Evolutionary conservation across 495 filamentous ascomycete genomes (phyloP).

Genomic region (Hypoxylon fragiforme): DNA sequence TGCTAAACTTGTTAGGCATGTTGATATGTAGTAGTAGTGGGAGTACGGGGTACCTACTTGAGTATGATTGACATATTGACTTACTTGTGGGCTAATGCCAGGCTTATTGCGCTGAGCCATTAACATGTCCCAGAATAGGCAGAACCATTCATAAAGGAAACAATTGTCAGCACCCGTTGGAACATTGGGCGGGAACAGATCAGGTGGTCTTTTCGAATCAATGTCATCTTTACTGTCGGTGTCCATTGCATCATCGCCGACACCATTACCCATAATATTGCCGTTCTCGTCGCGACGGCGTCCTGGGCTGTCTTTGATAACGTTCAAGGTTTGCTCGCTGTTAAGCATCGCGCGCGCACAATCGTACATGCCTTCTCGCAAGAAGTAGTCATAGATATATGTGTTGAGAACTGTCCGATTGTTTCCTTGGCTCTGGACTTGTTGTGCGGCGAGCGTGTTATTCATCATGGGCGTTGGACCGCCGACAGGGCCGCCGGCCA

Average conservation of each 20-base stretch:
- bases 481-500: conserved; percentile 64
- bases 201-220: conserved; percentile 71
- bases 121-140: conserved; percentile 94
- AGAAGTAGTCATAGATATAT: conserved; percentile 96
- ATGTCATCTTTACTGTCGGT: conserved; percentile 76
- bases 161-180: conserved; percentile 66
- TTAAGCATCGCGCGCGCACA: conserved; percentile 73
- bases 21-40: not conserved
- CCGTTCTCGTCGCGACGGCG: conserved; percentile 66
- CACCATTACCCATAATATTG: conserved; percentile 64
- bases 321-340: conserved; percentile 60
- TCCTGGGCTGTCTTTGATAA: conserved; percentile 60
- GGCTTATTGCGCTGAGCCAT: conserved; percentile 70
- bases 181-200: conserved; percentile 75
- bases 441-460: conserved; percentile 54
- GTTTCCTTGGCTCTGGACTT: conserved; percentile 43
- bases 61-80: conserved; percentile 75
- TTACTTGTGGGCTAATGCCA: conserved; percentile 54
- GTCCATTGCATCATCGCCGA: conserved; percentile 82
- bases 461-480: conserved; percentile 73
- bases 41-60: conserved; percentile 69
- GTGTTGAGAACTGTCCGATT: conserved; percentile 71
- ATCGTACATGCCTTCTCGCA: conserved; percentile 78
- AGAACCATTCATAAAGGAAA: conserved; percentile 94
- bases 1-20: conserved; percentile 45